Percentiles rank a stretch among this genome's conserved stretches.
These are phyloP conservation scores for Candida loeiensis DNA, from an alignment of 805 yeast species.

Conservation along the genomic window DNA sequence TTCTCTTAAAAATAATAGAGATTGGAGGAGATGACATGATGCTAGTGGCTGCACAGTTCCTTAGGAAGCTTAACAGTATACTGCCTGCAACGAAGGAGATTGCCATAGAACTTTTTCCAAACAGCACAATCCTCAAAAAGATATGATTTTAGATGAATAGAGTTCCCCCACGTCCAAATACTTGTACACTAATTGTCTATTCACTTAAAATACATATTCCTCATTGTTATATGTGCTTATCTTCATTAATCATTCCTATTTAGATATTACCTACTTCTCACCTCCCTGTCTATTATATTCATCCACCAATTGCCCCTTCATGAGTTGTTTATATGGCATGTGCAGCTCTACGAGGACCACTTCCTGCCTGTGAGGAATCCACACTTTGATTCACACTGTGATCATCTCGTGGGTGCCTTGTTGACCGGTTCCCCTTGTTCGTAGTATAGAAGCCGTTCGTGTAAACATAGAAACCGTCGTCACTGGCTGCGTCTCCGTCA, in stretches of 20 bases:
- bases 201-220: no score
- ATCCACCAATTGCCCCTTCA: no score
- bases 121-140: not conserved
- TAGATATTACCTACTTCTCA: no score
- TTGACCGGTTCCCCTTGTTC: not conserved
- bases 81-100: slow-evolving; percentile 5
- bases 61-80: slow-evolving; percentile 11
- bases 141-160: no score
- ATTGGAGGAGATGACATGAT: slow-evolving; percentile 14
- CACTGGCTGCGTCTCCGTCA: slow-evolving; percentile 28
- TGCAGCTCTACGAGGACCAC: no score
- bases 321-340: no score
- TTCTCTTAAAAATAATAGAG: slow-evolving; percentile 18
- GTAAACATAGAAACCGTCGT: slow-evolving; percentile 42
- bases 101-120: not conserved
- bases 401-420: slow-evolving; percentile 1
- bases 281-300: no score
- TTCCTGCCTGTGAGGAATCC: not conserved
- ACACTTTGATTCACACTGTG: no score
- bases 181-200: no score
- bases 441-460: slow-evolving; percentile 39
- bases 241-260: not conserved
- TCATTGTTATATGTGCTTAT: no score
- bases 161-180: no score
- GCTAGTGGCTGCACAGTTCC: slow-evolving; percentile 22